Evolutionary conservation across 257 asterid genomes (phyloP).

Genomic region (Solanum rostratum): DNA sequence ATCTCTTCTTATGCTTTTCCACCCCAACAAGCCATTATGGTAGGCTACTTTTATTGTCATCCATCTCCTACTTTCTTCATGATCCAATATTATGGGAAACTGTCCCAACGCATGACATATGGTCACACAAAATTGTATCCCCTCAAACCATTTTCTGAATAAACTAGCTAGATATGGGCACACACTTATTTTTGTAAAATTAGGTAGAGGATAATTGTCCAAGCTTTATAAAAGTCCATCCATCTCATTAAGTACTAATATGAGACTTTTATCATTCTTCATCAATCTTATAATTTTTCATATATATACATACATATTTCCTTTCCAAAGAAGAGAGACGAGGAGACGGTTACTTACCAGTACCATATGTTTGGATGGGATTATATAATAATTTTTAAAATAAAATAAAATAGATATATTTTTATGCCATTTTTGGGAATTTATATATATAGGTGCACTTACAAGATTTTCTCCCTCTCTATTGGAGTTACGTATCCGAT

Average conservation of each 20-base stretch:
- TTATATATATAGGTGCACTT: background rate
- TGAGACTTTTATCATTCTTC: no score
- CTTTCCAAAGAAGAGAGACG: background rate
- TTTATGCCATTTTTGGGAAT: background rate
- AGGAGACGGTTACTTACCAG: background rate
- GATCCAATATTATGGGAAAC: background rate
- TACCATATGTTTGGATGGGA: background rate
- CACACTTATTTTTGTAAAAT: background rate
- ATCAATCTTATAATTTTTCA: background rate
- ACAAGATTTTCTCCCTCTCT: background rate
- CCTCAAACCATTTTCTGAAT: background rate
- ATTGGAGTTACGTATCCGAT: background rate
- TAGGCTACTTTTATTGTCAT: background rate
- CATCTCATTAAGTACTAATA: no score
- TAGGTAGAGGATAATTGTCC: no score
- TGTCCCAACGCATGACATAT: background rate
- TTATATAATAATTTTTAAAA: background rate
- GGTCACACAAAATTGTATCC: background rate
- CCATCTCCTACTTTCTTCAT: background rate
- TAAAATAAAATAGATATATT: background rate
- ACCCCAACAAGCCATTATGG: conserved; percentile 39
- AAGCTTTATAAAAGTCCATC: no score
- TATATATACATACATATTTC: background rate
- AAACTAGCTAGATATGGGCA: background rate
- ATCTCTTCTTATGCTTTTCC: conserved; percentile 37